Conservation (phyloP, 2,329 filamentous ascomycete genomes). For the Pseudogymnoascus sp. region DNA sequence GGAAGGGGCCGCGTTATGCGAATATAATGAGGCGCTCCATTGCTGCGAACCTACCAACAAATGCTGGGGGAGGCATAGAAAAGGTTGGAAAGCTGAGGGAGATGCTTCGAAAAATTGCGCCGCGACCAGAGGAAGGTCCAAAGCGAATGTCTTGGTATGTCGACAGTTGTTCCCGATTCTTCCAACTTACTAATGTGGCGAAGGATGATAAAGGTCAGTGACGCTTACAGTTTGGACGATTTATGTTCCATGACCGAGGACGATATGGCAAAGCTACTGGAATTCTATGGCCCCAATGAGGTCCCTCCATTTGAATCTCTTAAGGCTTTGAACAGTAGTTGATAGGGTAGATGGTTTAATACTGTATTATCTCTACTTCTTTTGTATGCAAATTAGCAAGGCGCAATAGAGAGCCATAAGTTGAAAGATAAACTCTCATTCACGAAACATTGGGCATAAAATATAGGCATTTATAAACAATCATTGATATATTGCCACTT, state of each 20-base stretch:
- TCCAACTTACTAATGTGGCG: constrained; percentile 25
- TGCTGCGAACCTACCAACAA: constrained; percentile 63
- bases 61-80: constrained; percentile 78
- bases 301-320: constrained; percentile 49
- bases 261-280: constrained; percentile 76
- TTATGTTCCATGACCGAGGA: constrained; percentile 73
- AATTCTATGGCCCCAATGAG: constrained; percentile 56
- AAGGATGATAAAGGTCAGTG: constrained; percentile 89
- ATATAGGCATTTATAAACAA: neutral
- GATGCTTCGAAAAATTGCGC: constrained; percentile 71
- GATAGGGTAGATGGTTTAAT: neutral
- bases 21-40: constrained; percentile 80
- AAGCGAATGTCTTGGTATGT: constrained; percentile 84
- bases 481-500: constrained; percentile 6
- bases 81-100: constrained; percentile 72
- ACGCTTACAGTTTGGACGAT: constrained; percentile 76
- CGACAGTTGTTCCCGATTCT: neutral
- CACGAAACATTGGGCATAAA: neutral
- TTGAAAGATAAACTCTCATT: constrained; percentile 12
- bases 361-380: neutral
- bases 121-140: constrained; percentile 62
- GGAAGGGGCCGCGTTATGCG: constrained; percentile 85
- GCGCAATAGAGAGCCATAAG: constrained; percentile 13
- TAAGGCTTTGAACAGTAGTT: constrained; percentile 39
- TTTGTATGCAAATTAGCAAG: neutral